Evolutionary conservation across 371 early-diverging fungal species (phyloP), one percentile per base, ranked within the genome.

Genomic region (Actinomortierella ambigua): DNA sequence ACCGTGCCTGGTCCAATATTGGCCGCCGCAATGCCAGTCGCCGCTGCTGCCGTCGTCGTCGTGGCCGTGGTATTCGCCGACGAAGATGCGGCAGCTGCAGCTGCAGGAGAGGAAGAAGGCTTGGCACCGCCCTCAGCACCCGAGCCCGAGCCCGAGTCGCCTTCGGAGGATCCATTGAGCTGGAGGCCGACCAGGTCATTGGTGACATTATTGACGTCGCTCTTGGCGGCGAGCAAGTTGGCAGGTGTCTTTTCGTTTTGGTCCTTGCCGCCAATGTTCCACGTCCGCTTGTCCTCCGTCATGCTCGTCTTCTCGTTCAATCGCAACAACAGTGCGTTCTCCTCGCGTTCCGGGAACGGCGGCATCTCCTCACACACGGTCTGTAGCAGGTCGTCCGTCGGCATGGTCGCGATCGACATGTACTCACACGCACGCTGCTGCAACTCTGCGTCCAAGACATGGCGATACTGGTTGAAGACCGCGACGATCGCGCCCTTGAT

Each of bases 361-460:
- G 98, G 98, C 95, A 98, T 96, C 69, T 97, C 96, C 57, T 97
- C 98, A 65, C 96, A 97, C 22, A 96, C 92, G 0, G 91, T 89
- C 48, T 93, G 93, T 8, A 98, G 69, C 55, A 98, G 79, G n/a
- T 93, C 95, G 20, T 95, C 95, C 17, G 87, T 86, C 3, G 92
- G 89, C 80, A 90, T 79, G 1, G 88, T 90, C 13, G 89, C 89
- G 46, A 98, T 81, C 1, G 94, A 86, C 48, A 95, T 84, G 78
- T 98, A 98, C 78, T 98, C 99, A 62, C 92, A 93, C 0, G 98
- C 97, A 41, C 99, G 88, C 69, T 98, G 97, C 76, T 97, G 97
- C 23, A 98, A 75, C 80, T 98, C 99, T 2, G 92, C 88, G 75
- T 98, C 97, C 59, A 97, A 68, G 0, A 94, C 95, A 58, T 91